Evolutionary conservation across 257 asterid genomes (phyloP).

Genomic region (Ilex aquifolium): DNA sequence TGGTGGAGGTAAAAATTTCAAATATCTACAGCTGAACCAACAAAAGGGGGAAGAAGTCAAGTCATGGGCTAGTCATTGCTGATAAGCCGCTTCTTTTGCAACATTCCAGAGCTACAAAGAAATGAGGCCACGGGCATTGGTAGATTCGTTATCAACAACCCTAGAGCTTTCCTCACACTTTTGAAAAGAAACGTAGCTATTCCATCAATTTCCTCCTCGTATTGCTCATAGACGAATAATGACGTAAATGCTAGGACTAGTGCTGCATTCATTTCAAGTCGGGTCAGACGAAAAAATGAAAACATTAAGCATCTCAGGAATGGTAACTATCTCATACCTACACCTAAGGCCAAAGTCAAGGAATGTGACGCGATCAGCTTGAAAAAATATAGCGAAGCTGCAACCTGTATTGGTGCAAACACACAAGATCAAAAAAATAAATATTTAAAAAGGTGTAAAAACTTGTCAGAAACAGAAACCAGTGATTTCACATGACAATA

Average conservation of each 20-base stretch:
- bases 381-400: conserved; percentile 41
- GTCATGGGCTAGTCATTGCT: not conserved
- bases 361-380: conserved; percentile 54
- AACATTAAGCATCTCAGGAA: not conserved
- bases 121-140: conserved; percentile 12
- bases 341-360: conserved; percentile 46
- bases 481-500: no score
- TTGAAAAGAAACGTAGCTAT: conserved; percentile 10
- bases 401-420: conserved; percentile 35
- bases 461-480: no score
- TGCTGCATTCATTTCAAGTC: conserved; percentile 44
- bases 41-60: no score
- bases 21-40: no score
- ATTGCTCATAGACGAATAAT: conserved; percentile 82
- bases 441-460: no score
- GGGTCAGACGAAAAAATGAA: not conserved
- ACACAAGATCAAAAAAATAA: not conserved
- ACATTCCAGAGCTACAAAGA: conserved; percentile 6
- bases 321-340: conserved; percentile 43
- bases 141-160: conserved; percentile 13
- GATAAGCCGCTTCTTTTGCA: not conserved
- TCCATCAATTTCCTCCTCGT: conserved; percentile 66
- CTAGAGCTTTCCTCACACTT: conserved; percentile 7
- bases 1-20: no score
- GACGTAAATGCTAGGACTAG: conserved; percentile 53